Base-by-base conservation (phyloP, 352 stramenopile species). In the Pythium vanterpoolii region DNA sequence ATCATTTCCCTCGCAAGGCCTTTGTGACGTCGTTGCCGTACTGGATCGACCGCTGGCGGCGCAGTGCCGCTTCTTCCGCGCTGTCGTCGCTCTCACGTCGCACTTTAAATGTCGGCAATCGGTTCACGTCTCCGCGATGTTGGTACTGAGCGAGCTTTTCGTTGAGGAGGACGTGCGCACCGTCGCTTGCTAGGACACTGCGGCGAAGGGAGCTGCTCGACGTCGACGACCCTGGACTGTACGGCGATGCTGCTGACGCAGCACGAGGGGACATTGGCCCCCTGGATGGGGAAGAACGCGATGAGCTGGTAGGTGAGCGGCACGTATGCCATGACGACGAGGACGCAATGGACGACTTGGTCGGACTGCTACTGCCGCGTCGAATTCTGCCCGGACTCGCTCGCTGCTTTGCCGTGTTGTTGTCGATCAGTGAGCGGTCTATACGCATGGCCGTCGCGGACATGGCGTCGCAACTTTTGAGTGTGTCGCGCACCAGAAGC, bases 111-210 rank as follows among this genome's bases (percentile, higher is more conserved):
- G 66, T 54, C 31, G 66, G 64, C 9, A 76, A 36, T 14, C 49
- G 46, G 45, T 71, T 53, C 36, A 60, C 44, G 31, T 69, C 64
- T 2, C 59, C 59, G 46, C 76, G 73, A 56, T 82, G 60, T 51
- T 82, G 60, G 56, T 72, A 86, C 4, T 58, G 56, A 8, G 60
- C 43, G 45, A 86, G 24, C 47, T 74, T 79, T 23, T 86, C 76
- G 53, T 77, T 72, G 70, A 86, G 74, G 7, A 86, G 59, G 40
- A 86, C 64, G 38, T 86, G 76, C 3, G 56, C 54, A 18, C 76
- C 76, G 30, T 86, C 76, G 26, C 56, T 73, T 16, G 70, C 70
- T 36, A 86, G 61, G 52, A 86, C 78, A 31, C 76, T 86, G 47
- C 67, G 70, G 27, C 72, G 72, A 33, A 46, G 56, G 45, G 53